These are phyloP conservation scores for Aureobasidium lini DNA, from an alignment of 2,329 filamentous ascomycete species.

Conservation along the genomic window DNA sequence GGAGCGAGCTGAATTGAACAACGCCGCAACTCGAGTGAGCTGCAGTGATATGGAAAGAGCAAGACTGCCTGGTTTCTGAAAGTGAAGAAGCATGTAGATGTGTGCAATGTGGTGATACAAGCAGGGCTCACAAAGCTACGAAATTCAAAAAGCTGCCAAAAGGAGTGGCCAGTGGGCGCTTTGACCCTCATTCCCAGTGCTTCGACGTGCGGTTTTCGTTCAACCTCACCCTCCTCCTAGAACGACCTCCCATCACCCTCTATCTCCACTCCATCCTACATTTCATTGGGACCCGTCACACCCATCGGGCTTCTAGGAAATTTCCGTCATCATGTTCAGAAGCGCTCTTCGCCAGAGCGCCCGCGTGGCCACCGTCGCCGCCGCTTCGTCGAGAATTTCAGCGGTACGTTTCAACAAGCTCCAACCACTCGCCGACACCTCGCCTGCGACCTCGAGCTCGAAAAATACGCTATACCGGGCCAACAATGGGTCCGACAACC, in stretches of 20 bases:
- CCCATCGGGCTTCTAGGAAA: slow-evolving; percentile 16
- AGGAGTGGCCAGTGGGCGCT: not conserved
- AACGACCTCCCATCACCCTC: slow-evolving; percentile 15
- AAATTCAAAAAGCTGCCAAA: slow-evolving; percentile 14
- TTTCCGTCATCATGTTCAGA: slow-evolving; percentile 72
- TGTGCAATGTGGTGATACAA: not conserved
- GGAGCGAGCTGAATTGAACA: not conserved
- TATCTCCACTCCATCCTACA: slow-evolving; percentile 17
- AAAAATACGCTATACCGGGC: slow-evolving; percentile 20
- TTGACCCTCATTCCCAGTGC: slow-evolving; percentile 1
- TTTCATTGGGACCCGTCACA: slow-evolving; percentile 16
- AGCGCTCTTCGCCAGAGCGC: slow-evolving; percentile 96
- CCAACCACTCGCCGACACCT: slow-evolving; percentile 35
- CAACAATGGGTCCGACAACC: not conserved
- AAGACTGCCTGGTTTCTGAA: not conserved
- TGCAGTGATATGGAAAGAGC: not conserved
- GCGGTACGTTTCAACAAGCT: slow-evolving; percentile 64
- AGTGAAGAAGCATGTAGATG: not conserved
- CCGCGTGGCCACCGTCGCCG: slow-evolving; percentile 89
- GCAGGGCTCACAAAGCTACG: not conserved
- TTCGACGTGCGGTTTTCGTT: slow-evolving; percentile 12
- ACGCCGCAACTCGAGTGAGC: not conserved
- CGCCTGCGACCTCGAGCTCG: slow-evolving; percentile 37
- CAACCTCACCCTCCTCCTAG: slow-evolving; percentile 14
- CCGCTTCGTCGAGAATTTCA: slow-evolving; percentile 83